Conservation (phyloP, 805 yeast species). For the Jamesozyma lodderae region DNA sequence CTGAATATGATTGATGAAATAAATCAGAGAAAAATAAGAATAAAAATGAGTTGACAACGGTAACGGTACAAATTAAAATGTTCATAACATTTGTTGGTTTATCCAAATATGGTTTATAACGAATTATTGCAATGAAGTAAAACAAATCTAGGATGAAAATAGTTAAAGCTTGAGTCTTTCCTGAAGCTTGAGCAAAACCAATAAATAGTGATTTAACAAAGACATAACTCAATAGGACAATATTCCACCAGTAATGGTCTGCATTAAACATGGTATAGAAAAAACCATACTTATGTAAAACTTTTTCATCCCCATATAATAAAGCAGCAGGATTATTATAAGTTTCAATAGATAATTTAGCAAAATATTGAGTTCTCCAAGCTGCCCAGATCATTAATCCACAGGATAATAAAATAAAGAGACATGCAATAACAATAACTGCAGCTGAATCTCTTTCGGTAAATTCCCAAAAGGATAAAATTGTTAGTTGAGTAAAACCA, state of each 20-base stretch:
- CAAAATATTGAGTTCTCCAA: conserved; percentile 55
- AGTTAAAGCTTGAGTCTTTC: conserved; percentile 72
- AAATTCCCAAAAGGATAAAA: conserved; percentile 84
- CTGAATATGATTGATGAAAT: conserved; percentile 72
- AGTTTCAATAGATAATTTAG: conserved; percentile 46
- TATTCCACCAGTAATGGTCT: conserved; percentile 73
- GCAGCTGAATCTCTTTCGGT: conserved; percentile 78
- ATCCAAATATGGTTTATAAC: conserved; percentile 68
- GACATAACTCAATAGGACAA: conserved; percentile 49
- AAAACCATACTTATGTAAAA: conserved; percentile 76
- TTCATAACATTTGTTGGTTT: conserved; percentile 71
- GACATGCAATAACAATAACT: conserved; percentile 68
- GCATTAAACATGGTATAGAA: conserved; percentile 86
- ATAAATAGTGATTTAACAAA: conserved; percentile 64
- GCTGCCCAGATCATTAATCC: conserved; percentile 57
- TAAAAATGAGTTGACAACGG: conserved; percentile 69
- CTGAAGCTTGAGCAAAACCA: conserved; percentile 70
- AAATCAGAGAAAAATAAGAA: conserved; percentile 80
- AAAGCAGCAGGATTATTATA: conserved; percentile 81
- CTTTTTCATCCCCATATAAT: conserved; percentile 65
- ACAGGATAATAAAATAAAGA: conserved; percentile 55
- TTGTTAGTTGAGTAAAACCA: conserved; percentile 74
- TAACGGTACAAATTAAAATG: conserved; percentile 63
- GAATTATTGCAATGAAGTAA: conserved; percentile 56
- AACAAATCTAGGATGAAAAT: conserved; percentile 67